These are phyloP conservation scores for Agastache rugosa DNA, from an alignment of 257 asterid species.

Conservation along the genomic window DNA sequence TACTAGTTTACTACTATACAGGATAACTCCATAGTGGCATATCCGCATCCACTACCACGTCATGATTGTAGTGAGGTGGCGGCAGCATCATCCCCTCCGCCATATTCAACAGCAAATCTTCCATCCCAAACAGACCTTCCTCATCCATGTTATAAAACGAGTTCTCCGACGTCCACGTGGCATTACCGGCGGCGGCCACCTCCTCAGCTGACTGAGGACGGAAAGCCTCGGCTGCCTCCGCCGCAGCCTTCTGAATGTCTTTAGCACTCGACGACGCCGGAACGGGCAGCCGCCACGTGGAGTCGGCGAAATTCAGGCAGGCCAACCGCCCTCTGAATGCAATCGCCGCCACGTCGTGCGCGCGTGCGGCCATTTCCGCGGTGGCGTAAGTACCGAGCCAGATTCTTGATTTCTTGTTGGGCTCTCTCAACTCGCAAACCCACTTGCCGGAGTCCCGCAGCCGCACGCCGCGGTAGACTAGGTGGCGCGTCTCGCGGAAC, in stretches of 20 bases:
- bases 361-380: constrained; percentile 64
- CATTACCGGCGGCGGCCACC: not conserved
- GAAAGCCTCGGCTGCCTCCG: constrained; percentile 62
- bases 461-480: constrained; percentile 68
- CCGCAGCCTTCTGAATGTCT: constrained; percentile 63
- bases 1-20: too few species aligned
- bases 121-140: constrained; percentile 54
- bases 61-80: constrained; percentile 48
- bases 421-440: constrained; percentile 78
- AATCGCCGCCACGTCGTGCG: constrained; percentile 75
- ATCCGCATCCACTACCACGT: constrained; percentile 43
- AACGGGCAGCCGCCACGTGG: constrained; percentile 57
- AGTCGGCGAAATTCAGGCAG: constrained; percentile 70
- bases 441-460: constrained; percentile 67
- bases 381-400: constrained; percentile 79
- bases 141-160: constrained; percentile 44
- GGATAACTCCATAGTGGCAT: constrained; percentile 57
- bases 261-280: constrained; percentile 57
- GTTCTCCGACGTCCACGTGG: not conserved
- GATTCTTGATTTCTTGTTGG: constrained; percentile 68
- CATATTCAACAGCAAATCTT: constrained; percentile 50
- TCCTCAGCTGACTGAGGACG: constrained; percentile 16
- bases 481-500: constrained; percentile 76
- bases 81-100: constrained; percentile 61
- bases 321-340: constrained; percentile 18